These are phyloP conservation scores for Lactarius vividus DNA, from an alignment of 768 basidiomycete genomes.

Conservation along the genomic window DNA sequence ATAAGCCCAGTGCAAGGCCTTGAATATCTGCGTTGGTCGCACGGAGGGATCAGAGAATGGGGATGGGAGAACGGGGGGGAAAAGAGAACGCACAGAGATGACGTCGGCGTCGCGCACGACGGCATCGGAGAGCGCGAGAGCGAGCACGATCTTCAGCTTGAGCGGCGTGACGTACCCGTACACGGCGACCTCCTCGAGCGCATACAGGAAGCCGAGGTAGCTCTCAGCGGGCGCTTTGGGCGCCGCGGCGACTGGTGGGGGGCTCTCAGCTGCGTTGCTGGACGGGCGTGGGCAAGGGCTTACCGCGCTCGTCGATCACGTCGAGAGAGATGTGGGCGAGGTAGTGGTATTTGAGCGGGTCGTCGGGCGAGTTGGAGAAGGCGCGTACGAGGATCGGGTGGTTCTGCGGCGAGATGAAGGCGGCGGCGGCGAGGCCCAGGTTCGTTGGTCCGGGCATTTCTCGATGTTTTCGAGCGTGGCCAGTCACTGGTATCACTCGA, in stretches of 20 bases:
- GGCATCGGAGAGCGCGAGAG: conserved; percentile 74
- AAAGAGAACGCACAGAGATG: conserved; percentile 51
- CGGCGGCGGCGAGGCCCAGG: conserved; percentile 74
- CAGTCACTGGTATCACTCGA: no score
- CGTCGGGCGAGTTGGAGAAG: conserved; percentile 55
- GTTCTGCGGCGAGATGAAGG: conserved; percentile 83
- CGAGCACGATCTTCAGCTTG: conserved; percentile 83
- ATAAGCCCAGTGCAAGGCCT: conserved; percentile 86
- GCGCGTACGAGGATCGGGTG: conserved; percentile 77
- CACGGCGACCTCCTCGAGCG: conserved; percentile 91
- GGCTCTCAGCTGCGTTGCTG: background rate
- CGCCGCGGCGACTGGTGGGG: conserved; percentile 38
- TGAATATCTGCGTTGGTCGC: conserved; percentile 63
- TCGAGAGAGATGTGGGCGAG: conserved; percentile 89
- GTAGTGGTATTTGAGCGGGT: conserved; percentile 83
- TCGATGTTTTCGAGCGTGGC: background rate
- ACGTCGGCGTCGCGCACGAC: conserved; percentile 81
- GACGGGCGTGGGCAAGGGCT: conserved; percentile 30
- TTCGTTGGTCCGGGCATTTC: conserved; percentile 54
- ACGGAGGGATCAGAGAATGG: background rate
- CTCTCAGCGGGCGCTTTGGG: conserved; percentile 62
- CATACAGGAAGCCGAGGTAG: conserved; percentile 82
- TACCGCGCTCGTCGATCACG: conserved; percentile 89
- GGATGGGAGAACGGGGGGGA: background rate
- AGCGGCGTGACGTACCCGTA: conserved; percentile 90